Conservation (phyloP, 495 filamentous ascomycete species). For the Penicillium alfredii region DNA sequence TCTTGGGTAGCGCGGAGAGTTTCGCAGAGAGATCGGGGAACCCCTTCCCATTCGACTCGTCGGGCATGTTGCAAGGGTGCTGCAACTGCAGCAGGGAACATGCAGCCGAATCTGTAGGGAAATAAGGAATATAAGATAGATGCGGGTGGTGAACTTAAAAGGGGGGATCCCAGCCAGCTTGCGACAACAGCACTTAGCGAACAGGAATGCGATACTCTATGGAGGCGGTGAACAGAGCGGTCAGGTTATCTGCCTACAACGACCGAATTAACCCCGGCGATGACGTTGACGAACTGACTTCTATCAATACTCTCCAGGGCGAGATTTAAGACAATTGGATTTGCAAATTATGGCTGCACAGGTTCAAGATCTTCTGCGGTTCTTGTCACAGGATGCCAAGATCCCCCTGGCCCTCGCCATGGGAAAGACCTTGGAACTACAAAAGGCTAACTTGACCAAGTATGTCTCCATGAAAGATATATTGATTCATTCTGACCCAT, state of each 20-base stretch:
- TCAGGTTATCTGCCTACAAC: too few relatives aligned
- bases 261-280: too few relatives aligned
- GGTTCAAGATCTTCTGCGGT: conserved; percentile 66
- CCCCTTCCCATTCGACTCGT: conserved; percentile 46
- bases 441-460: conserved; percentile 57
- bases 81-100: conserved; percentile 20
- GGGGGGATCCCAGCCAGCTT: too few relatives aligned
- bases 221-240: neutral
- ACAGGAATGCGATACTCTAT: too few relatives aligned
- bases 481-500: conserved; percentile 3
- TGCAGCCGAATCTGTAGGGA: conserved; percentile 5
- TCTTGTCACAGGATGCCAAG: conserved; percentile 69
- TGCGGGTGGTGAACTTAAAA: neutral
- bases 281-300: neutral
- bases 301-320: too few relatives aligned
- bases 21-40: conserved; percentile 84
- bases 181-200: too few relatives aligned
- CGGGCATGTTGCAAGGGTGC: conserved; percentile 30
- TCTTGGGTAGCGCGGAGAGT: conserved; percentile 72
- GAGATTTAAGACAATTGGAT: too few relatives aligned
- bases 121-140: too few relatives aligned
- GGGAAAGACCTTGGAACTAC: conserved; percentile 60
- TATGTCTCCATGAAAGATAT: conserved; percentile 25
- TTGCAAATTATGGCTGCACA: conserved; percentile 19
- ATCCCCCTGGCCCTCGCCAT: conserved; percentile 65